Conservation (phyloP, 1,284 basidiomycete genomes). For the Puccinia polysora region DNA sequence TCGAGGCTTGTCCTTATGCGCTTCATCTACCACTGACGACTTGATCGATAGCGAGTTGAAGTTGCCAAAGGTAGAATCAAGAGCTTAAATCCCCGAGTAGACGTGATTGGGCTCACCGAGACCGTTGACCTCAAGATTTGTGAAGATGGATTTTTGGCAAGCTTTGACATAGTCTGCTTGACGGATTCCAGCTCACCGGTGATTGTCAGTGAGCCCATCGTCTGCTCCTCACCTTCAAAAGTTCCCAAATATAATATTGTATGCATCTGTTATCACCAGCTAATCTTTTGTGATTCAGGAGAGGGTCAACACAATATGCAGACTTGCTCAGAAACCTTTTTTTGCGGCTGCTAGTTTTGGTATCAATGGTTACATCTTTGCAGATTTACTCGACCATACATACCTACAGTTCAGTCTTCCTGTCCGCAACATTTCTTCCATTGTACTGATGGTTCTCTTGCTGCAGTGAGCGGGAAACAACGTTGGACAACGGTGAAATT, state of each 20-base stretch:
- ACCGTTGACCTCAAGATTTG: conserved; percentile 17
- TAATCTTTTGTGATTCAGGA: conserved; percentile 58
- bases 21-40: conserved; percentile 43
- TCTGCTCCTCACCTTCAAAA: not conserved
- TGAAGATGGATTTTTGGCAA: conserved; percentile 34
- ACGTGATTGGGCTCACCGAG: conserved; percentile 65
- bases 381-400: conserved; percentile 78
- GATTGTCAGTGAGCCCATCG: conserved; percentile 60
- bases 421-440: conserved; percentile 53
- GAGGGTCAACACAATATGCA: conserved; percentile 69
- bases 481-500: conserved; percentile 51
- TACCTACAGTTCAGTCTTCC: conserved; percentile 63
- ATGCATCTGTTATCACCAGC: too few relatives aligned
- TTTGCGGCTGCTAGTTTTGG: conserved; percentile 86
- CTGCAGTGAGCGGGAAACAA: conserved; percentile 20
- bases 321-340: conserved; percentile 68
- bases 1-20: too few relatives aligned
- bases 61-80: conserved; percentile 77
- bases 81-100: conserved; percentile 85
- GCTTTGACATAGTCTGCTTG: conserved; percentile 42
- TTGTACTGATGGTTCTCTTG: not conserved
- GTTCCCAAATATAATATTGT: not conserved
- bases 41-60: conserved; percentile 65
- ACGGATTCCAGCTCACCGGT: conserved; percentile 26
- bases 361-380: conserved; percentile 88